Base-by-base conservation (phyloP, 192 early-diverging fungal species). In the Gaertneriomyces semiglobifer region DNA sequence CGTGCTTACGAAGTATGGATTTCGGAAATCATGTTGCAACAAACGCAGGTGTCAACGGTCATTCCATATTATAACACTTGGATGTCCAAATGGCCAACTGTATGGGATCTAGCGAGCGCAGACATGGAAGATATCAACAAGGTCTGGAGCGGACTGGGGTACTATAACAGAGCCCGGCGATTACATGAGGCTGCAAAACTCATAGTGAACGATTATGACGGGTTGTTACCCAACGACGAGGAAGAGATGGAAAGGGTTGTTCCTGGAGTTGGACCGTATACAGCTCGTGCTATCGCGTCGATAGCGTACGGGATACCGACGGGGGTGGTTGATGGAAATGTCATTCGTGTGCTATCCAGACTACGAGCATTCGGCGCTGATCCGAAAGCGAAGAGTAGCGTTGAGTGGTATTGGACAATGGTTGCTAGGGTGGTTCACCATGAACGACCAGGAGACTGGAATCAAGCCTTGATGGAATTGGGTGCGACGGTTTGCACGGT, bases 21-120 rank as follows among this genome's bases (percentile, higher is more conserved):
- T 4, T 81, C 77, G n/a, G 90, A 92, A 72, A 85, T 92, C 39
- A 92, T 92, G 90, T 71, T 87, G n/a, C 90, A 92, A 65, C 90
- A 86, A 55, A 92, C 90, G 0, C 88, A 89, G 61, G 88, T 91
- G 9, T 79, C 77, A 3, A 90, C 88, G 5, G 88, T 89, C 2
- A 85, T 85, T 6, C 77, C 75, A 2, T 92, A 90, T 64, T 90
- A 85, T 60, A 70, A 79, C 48, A 81, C 71, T 1, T 91, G 89
- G 89, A 86, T 90, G 75, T 55, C 62, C 5, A 79, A 76, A 41
- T 92, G 86, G 77, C 90, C 90, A 1, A 91, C 89, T 9, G 73
- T 92, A n/a, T 46, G 53, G 7, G 82, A 78, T n/a, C 76, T 92
- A 7, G 86, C 88, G 16, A 75, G 69, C 18, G 87, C 90, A 10